These are phyloP conservation scores for Manihot esculenta DNA, from an alignment of 441 rosid genomes.

Conservation along the genomic window DNA sequence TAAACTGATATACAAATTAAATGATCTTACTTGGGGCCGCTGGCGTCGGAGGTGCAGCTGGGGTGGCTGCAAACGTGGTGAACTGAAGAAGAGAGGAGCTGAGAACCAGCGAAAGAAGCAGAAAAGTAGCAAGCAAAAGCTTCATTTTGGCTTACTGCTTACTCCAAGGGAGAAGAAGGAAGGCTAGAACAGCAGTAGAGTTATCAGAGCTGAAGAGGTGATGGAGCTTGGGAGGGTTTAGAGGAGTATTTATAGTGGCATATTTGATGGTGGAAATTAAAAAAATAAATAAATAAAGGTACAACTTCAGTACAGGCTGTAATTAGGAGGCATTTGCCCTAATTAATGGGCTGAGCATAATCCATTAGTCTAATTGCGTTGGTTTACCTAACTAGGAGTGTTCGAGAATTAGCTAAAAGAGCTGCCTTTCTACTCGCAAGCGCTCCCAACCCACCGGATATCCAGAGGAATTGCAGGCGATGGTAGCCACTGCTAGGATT, in stretches of 20 bases:
- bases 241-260: constrained; percentile 19
- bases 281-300: neutral
- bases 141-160: constrained; percentile 29
- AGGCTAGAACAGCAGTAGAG: neutral
- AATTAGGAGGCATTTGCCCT: neutral
- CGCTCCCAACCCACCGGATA: neutral
- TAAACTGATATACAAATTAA: too few relatives aligned
- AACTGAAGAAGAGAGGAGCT: constrained; percentile 25
- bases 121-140: constrained; percentile 20
- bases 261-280: neutral
- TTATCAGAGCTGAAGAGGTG: neutral
- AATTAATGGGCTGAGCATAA: neutral
- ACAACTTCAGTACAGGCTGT: constrained; percentile 25
- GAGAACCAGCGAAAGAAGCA: constrained; percentile 30
- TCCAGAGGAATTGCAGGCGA: rapidly evolving
- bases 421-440: rapidly evolving
- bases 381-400: neutral
- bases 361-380: neutral
- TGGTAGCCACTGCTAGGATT: too few relatives aligned
- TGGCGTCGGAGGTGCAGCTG: neutral
- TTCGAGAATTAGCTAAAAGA: neutral
- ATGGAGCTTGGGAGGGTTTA: constrained; percentile 9
- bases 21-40: constrained; percentile 27
- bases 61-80: constrained; percentile 10
- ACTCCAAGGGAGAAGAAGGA: neutral